Conservation (phyloP, 192 early-diverging fungal species). For the Podochytrium sp. region DNA sequence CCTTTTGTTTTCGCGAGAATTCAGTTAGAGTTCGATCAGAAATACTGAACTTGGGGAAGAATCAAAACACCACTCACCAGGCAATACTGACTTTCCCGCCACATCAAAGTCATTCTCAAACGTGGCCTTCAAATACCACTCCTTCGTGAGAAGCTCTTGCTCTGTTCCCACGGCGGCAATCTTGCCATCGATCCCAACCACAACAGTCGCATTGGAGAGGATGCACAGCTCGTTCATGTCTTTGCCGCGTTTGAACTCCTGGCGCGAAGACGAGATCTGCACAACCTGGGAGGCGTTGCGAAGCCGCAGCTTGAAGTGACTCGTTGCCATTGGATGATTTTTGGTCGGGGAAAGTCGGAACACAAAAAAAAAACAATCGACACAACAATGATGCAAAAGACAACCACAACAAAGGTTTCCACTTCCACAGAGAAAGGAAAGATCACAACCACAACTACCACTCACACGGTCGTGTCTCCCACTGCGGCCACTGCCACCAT, state of each 20-base stretch:
- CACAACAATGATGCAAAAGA: background rate
- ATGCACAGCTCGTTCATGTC: conserved; percentile 14
- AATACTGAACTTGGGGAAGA: background rate
- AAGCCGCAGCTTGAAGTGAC: conserved; percentile 14
- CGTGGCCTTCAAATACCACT: conserved; percentile 8
- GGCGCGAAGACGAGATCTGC: background rate
- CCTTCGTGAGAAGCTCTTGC: background rate
- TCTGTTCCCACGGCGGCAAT: conserved; percentile 7
- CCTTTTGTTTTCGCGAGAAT: background rate
- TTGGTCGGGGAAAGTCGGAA: background rate
- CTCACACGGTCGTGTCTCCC: background rate
- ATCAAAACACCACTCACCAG: background rate
- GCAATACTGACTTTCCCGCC: conserved; percentile 2
- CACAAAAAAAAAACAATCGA: background rate
- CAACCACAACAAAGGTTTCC: no score
- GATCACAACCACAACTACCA: background rate
- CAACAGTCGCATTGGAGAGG: background rate
- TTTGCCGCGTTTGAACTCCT: background rate
- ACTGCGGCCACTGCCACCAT: background rate
- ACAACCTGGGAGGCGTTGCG: conserved; percentile 19
- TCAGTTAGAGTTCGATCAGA: background rate
- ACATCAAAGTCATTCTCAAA: conserved; percentile 15
- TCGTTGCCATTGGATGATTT: background rate
- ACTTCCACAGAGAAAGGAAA: no score
- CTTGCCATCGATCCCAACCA: conserved; percentile 10